A percentile compares a stretch with the other conserved stretches of the same genome.
phyloP scores from a whole-genome alignment of 306 rosid species.

The Geum urbanum region DNA sequence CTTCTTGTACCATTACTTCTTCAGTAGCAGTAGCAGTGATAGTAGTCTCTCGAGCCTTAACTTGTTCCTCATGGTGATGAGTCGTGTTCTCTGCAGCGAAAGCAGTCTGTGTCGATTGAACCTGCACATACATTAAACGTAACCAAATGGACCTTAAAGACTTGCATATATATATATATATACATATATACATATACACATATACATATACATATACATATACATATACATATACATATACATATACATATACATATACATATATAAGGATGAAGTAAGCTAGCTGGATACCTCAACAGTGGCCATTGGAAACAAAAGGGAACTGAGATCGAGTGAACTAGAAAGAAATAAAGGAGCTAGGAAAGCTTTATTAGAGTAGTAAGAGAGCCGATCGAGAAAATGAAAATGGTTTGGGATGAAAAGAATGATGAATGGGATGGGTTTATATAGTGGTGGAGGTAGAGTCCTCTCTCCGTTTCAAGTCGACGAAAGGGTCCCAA shows the following conservation, averaged over 20 bases:
- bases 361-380: background rate
- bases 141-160: background rate
- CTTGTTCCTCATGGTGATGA: constrained; percentile 27
- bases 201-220: too few relatives aligned
- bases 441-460: constrained; percentile 8
- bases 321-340: constrained; percentile 3
- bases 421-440: constrained; percentile 15
- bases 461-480: background rate
- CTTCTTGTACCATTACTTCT: constrained; percentile 31
- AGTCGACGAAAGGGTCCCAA: background rate
- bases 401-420: constrained; percentile 19
- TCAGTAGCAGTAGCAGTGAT: constrained; percentile 7
- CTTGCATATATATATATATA: too few relatives aligned
- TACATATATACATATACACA: too few relatives aligned
- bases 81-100: constrained; percentile 37
- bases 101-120: constrained; percentile 52
- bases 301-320: constrained; percentile 46
- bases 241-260: too few relatives aligned
- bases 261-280: background rate
- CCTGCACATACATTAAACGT: constrained; percentile 28
- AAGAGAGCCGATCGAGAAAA: constrained; percentile 20
- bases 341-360: constrained; percentile 6
- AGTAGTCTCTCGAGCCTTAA: constrained; percentile 35
- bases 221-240: too few relatives aligned
- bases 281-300: constrained; percentile 48